Evolutionary conservation across 2,329 filamentous ascomycete genomes (phyloP), one percentile per base, ranked within the genome.

Genomic region (Stagonosporopsis cucurbitacearum): DNA sequence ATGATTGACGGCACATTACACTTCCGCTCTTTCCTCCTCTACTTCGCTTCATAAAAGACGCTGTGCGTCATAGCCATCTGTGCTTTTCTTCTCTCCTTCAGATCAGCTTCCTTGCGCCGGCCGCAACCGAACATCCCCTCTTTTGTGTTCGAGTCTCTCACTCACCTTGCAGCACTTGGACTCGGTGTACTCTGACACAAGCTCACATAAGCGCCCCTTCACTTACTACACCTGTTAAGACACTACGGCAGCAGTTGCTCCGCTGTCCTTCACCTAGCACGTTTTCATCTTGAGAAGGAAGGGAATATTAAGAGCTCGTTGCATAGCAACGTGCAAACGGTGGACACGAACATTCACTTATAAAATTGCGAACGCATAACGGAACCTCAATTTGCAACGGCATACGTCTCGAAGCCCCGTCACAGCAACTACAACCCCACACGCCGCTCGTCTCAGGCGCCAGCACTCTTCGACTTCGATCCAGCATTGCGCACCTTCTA

Each of bases 391-490:
- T 50, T 41, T 54, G 51, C 63, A 63, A 67, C 63, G 54, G 26
- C 40, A 42, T 58, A 51, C 66, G 68, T 72, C 66, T 68, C 65
- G 67, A 62, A 37, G 65, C 44, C 43, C 43, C 42, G 47, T 44
- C 51, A 54, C 53, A 54, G 58, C 55, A 57, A 54, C 46, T 48
- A 25, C 45, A 37, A 50, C 53, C 48, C 59, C 62, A 67, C 65
- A 71, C 68, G 39, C 50, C 44, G 53, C 49, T 52, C 57, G 69
- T 70, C 68, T 68, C 69, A 68, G 35, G 57, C 56, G 62, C 59
- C 46, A 49, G 32, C 41, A 36, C 54, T 33, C 43, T 53, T 57
- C 47, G 39, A 43, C 32, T 46, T 49, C 50, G 49, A 51, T 22
- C 51, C 30, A 43, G 42, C 47, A n/a, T 55, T 41, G 50, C 43